A percentile compares a stretch with the other conserved stretches of the same genome.
Conservation (phyloP, 768 basidiomycete species). For the Sistotremastrum suecicum region DNA sequence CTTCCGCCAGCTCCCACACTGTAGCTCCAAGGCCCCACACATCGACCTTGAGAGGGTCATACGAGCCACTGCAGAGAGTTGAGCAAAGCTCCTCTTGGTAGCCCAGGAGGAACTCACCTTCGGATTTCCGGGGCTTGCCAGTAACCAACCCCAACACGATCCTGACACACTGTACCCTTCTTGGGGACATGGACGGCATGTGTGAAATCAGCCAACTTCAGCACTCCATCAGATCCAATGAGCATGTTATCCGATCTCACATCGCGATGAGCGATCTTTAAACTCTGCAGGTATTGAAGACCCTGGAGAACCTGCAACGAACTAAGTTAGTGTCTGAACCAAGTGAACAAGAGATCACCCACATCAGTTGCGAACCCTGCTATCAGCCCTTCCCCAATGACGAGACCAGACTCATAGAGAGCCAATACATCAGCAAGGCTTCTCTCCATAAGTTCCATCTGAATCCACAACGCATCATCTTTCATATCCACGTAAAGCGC, state of each 20-base stretch:
- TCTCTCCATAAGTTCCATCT: conserved; percentile 85
- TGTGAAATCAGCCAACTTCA: conserved; percentile 75
- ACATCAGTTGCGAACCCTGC: conserved; percentile 70
- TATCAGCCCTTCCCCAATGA: conserved; percentile 53
- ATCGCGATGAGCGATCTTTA: conserved; percentile 69
- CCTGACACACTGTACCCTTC: conserved; percentile 36
- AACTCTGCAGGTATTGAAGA: conserved; percentile 47
- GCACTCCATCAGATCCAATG: conserved; percentile 48
- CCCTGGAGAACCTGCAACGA: conserved; percentile 43
- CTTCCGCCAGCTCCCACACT: conserved; percentile 70
- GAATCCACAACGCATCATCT: conserved; percentile 50
- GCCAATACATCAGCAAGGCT: conserved; percentile 72
- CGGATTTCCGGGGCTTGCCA: conserved; percentile 83
- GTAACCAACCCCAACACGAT: conserved; percentile 57
- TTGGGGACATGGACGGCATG: conserved; percentile 47
- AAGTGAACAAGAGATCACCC: conserved; percentile 18
- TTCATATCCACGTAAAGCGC: conserved; percentile 53
- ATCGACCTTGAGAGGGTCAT: conserved; percentile 63
- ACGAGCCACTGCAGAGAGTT: conserved; percentile 35
- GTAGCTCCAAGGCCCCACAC: conserved; percentile 77
- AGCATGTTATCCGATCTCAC: conserved; percentile 75
- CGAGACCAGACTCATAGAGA: conserved; percentile 44
- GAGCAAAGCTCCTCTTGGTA: not conserved
- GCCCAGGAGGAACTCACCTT: conserved; percentile 28
- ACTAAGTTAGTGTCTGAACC: not conserved